Evolutionary conservation across 75 land plant genomes (phyloP).

Genomic region (Larix kaempferi): DNA sequence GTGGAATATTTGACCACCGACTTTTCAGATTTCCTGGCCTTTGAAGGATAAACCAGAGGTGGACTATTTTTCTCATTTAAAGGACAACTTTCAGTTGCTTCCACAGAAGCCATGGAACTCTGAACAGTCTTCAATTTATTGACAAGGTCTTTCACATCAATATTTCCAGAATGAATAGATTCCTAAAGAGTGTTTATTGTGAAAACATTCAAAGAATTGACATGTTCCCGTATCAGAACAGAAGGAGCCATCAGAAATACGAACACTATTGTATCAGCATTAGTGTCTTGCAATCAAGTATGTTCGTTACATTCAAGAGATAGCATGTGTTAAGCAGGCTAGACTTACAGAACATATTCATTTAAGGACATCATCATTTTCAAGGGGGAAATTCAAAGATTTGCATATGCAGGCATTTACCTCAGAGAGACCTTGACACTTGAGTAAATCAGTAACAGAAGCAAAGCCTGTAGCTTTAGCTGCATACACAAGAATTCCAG

Average conservation of each 20-base stretch:
- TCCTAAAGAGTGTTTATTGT: neutral
- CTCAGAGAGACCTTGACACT: too few relatives aligned
- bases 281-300: neutral
- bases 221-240: too few relatives aligned
- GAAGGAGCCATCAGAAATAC: neutral
- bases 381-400: neutral
- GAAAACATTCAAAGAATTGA: neutral
- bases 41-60: neutral
- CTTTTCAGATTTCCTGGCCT: neutral
- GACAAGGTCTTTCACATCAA: conserved; percentile 3
- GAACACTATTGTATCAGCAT: neutral
- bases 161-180: neutral
- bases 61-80: neutral
- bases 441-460: too few relatives aligned
- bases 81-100: neutral
- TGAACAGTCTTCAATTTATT: conserved; percentile 11
- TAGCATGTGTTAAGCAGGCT: too few relatives aligned
- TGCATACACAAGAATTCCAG: conserved; percentile 48
- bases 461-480: conserved; percentile 71
- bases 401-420: neutral
- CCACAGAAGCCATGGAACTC: neutral
- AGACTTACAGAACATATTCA: too few relatives aligned
- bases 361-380: too few relatives aligned
- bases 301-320: neutral
- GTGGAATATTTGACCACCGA: neutral